Base-by-base conservation (phyloP, 257 asterid genomes). In the Penstemon eatonii region DNA sequence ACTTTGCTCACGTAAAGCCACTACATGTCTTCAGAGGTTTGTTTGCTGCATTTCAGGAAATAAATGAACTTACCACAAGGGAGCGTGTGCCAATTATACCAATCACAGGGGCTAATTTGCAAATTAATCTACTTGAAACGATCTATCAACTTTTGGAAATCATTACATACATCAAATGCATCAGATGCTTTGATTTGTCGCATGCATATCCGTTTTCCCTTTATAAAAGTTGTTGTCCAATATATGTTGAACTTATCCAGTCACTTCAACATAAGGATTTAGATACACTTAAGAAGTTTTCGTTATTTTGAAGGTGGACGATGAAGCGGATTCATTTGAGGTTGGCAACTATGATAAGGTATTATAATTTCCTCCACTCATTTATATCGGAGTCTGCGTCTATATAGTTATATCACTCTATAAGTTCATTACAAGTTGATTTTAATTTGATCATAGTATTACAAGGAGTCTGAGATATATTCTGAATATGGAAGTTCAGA, bases 331-430 rank as follows among this genome's bases (percentile, higher is more conserved):
- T 74, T 81, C 85, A 71, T 80, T 74, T 50, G 85, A 76, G 59
- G 85, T 78, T 63, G 84, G 82, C 8, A 82, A 76, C 73, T 77
- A 41, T 12, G 83, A 72, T 39, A 46, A 78, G 92, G 95, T 88
- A 60, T 60, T 68, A 68, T 38, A 52, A 13, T 45, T 56, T 37
- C 38, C 39, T 18, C 12, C n/a, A 2, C 40, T 62, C 13, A 11
- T 67, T 11, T 67, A 19, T 37, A 25, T 25, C 33, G 33, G 33
- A 8, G 19, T 9, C 59, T 5, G 4, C 0, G 7, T 41, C 13
- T 11, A 12, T 54, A 41, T 40, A 42, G 19, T 54, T 40, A 38
- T 37, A 47, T 25, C 5, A 68, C 13, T 65, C 18, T 11, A 40
- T 13, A 11, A 45, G 63, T 38, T 8, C 25, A 37, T 69, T 36